Evolutionary conservation across 306 rosid genomes (phyloP).

Genomic region (Begonia peltatifolia): DNA sequence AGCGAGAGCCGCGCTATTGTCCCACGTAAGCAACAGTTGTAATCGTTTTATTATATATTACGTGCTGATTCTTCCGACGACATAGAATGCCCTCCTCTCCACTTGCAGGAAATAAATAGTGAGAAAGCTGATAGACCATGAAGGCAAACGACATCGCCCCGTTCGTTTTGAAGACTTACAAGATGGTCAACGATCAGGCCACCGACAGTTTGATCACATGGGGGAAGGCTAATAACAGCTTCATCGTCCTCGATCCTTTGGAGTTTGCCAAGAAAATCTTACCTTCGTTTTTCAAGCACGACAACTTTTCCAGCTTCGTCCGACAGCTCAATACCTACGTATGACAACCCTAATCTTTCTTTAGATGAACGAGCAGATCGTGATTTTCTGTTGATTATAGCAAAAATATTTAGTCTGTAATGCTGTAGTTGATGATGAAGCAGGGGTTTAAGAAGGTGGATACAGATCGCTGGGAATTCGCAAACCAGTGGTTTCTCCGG

Average conservation of each 20-base stretch:
- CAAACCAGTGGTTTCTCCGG: slow-evolving; percentile 76
- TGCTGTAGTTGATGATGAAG: too few relatives aligned
- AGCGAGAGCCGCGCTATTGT: too few relatives aligned
- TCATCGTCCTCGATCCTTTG: slow-evolving; percentile 69
- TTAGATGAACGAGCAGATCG: too few relatives aligned
- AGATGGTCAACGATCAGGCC: slow-evolving; percentile 69
- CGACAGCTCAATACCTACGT: slow-evolving; percentile 96
- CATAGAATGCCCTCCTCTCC: too few relatives aligned
- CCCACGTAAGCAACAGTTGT: too few relatives aligned
- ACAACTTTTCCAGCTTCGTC: slow-evolving; percentile 87
- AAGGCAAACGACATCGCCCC: slow-evolving; percentile 52
- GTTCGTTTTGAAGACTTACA: slow-evolving; percentile 79
- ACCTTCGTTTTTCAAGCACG: slow-evolving; percentile 82
- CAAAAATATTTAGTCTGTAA: not conserved
- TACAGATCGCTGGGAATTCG: slow-evolving; percentile 91
- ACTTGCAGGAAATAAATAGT: too few relatives aligned
- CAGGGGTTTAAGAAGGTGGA: slow-evolving; percentile 93
- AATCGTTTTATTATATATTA: too few relatives aligned
- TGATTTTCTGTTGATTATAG: not conserved
- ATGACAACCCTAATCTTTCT: not conserved
- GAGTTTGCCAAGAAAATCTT: slow-evolving; percentile 53
- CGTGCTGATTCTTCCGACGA: too few relatives aligned
- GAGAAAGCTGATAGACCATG: slow-evolving; percentile 11
- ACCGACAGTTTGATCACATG: slow-evolving; percentile 53
- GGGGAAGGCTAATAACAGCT: slow-evolving; percentile 73